phyloP scores from a whole-genome alignment of 2,329 filamentous ascomycete genomes.

The Stagonosporopsis chrysanthemi region DNA sequence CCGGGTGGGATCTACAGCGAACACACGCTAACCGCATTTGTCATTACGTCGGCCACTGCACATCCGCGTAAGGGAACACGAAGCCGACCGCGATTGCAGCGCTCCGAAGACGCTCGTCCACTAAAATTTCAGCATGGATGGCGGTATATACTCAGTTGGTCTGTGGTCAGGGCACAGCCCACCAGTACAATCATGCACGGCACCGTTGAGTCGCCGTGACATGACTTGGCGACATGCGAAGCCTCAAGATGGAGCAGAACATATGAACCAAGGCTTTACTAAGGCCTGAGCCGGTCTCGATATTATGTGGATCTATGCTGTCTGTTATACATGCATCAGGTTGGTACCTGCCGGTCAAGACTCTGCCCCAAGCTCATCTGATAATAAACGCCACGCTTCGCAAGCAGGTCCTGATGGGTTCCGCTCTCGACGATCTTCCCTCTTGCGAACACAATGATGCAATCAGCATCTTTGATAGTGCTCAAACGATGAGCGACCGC shows the following conservation, averaged over 20 bases:
- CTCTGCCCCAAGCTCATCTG: conserved; percentile 16
- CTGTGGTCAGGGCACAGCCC: background rate
- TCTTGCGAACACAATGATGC: conserved; percentile 93
- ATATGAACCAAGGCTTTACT: too few species aligned
- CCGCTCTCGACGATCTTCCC: conserved; percentile 85
- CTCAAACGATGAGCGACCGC: conserved; percentile 91
- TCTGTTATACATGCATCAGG: background rate
- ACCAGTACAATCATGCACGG: background rate
- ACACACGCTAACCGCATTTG: background rate
- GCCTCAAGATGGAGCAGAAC: background rate
- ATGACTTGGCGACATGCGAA: conserved; percentile 4
- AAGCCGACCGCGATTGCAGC: background rate
- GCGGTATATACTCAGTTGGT: background rate
- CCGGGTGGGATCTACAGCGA: background rate
- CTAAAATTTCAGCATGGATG: background rate
- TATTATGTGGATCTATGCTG: background rate
- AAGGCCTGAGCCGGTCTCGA: background rate
- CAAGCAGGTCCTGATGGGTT: conserved; percentile 56
- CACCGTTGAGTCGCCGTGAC: background rate
- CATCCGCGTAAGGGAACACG: background rate
- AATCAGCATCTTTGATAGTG: conserved; percentile 92
- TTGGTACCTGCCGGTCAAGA: conserved; percentile 12
- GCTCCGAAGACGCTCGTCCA: background rate
- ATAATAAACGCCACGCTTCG: conserved; percentile 51
- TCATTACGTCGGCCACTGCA: background rate